phyloP scores from a whole-genome alignment of 371 early-diverging fungal genomes.

The Mortierella sp. region DNA sequence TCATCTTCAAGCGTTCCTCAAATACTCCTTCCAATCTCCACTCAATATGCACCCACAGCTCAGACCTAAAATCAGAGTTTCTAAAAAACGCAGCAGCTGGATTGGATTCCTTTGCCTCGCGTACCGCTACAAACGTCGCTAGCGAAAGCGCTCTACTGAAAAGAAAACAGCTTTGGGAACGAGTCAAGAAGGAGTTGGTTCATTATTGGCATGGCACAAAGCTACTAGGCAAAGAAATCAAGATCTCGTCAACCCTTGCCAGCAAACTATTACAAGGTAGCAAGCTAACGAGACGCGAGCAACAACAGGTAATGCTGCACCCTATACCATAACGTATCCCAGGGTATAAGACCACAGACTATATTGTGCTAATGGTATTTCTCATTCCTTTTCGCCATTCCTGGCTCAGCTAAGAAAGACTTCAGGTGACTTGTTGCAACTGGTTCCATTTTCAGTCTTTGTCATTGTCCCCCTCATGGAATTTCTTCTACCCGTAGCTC shows the following conservation, averaged over 20 bases:
- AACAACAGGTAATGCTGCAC: conserved; percentile 76
- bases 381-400: not conserved
- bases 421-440: conserved; percentile 85
- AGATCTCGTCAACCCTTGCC: conserved; percentile 86
- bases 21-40: not conserved
- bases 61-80: not conserved
- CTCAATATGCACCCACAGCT: not conserved
- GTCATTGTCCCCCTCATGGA: conserved; percentile 96
- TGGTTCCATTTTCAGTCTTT: conserved; percentile 95
- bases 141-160: conserved; percentile 47
- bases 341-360: too few species aligned
- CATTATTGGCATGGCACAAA: conserved; percentile 98
- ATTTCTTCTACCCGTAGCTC: conserved; percentile 89
- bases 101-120: not conserved
- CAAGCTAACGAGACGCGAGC: conserved; percentile 89
- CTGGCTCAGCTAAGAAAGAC: conserved; percentile 79
- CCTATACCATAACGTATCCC: conserved; percentile 3
- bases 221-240: conserved; percentile 89
- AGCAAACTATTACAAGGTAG: conserved; percentile 82
- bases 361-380: too few species aligned
- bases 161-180: conserved; percentile 77
- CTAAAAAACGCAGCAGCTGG: not conserved
- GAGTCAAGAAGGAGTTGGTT: conserved; percentile 89
- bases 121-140: conserved; percentile 31
- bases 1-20: conserved; percentile 2